Base-by-base conservation (phyloP, 371 early-diverging fungal species). In the Rhizopus arrhizus region DNA sequence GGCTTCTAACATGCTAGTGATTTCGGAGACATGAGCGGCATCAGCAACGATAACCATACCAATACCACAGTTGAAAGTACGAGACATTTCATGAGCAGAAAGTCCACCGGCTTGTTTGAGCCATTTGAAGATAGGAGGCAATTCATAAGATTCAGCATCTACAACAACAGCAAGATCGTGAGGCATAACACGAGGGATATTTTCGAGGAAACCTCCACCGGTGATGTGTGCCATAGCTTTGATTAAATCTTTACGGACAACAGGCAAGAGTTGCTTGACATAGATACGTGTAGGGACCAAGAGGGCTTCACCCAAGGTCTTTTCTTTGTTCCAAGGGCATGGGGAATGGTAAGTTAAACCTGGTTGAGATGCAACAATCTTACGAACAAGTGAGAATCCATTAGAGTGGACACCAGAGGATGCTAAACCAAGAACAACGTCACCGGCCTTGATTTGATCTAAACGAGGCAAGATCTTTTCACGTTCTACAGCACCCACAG, bases 51-150 rank as follows among this genome's bases (percentile, higher is more conserved):
- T 70, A 33, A 96, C 90, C 97, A 98, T 96, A 63, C 98, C 98
- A 58, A 97, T 91, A 68, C 98, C 98, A 75, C 97, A 97, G 86
- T 98, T 98, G 83, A 98, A 98, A 0, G 98, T 97, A 55, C 97
- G 85, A 8, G 94, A 87, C 88, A 98, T 88, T 75, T 98, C 98
- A 58, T 74, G 85, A 53, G 86, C 82, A 9, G 87, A 85, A n/a
- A 94, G 82, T 57, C 89, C 86, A 58, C 98, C 98, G 8, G 90
- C 84, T 59, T 81, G 69, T 83, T 93, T 92, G 61, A 96, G 72
- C 97, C 97, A 98, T 67, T 87, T 85, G 85, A 98, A 98, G 54
- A 97, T 91, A n/a, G 89, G 82, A 16, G 92, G 92, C 59, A 96
- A 81, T 42, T 84, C 84, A 89, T 94, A 97, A 5, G 84, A 55